Evolutionary conservation across 345 rosid species (phyloP).

Genomic region (Dovyalis caffra): DNA sequence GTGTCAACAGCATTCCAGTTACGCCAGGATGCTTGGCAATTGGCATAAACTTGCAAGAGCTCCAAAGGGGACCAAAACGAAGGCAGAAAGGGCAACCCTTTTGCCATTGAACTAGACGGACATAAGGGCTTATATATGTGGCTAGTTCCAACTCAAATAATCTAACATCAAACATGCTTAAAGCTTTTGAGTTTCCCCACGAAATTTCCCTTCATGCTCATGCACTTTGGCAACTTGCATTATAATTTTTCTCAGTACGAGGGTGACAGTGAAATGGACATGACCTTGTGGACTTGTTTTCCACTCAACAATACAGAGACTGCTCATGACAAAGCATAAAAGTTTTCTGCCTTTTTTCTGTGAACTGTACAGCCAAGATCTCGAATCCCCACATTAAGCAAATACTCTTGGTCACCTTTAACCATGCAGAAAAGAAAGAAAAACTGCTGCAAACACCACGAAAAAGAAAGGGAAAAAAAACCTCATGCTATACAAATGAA

Average conservation of each 20-base stretch:
- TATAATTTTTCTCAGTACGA: constrained; percentile 13
- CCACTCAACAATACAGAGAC: constrained; percentile 1
- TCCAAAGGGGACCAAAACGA: not conserved
- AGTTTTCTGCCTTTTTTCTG: constrained; percentile 17
- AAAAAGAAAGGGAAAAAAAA: not conserved
- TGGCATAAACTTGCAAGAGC: not conserved
- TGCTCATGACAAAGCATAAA: constrained; percentile 9
- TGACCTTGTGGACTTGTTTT: constrained; percentile 7
- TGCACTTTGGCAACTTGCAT: constrained; percentile 18
- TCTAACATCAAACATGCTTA: not conserved
- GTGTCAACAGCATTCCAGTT: not conserved
- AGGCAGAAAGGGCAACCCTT: not conserved
- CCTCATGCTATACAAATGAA: constrained; percentile 25
- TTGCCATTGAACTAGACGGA: no score
- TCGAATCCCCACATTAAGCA: constrained; percentile 5
- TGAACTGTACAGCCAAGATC: constrained; percentile 36
- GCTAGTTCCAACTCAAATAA: not conserved
- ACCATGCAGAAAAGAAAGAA: constrained; percentile 20
- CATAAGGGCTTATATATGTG: not conserved
- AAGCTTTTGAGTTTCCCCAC: not conserved
- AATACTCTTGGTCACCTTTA: constrained; percentile 11
- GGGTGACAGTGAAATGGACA: constrained; percentile 32
- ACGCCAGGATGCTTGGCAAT: constrained; percentile 2
- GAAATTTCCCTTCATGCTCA: not conserved
- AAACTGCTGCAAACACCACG: not conserved